Base-by-base conservation (phyloP, 2,329 filamentous ascomycete genomes). In the Fusarium irregulare region DNA sequence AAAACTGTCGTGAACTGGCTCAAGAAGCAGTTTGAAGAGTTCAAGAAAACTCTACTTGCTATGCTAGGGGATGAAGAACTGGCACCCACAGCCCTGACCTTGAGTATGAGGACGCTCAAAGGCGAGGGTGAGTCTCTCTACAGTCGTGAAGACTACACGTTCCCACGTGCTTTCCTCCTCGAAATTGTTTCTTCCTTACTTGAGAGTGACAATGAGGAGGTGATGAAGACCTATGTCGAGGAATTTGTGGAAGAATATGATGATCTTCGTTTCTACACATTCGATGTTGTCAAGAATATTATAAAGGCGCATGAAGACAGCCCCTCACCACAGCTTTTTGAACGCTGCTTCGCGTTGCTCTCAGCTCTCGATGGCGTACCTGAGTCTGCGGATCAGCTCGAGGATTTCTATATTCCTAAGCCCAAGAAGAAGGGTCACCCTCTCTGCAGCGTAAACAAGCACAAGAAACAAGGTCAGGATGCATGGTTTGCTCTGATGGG, bases 31-130 rank as follows among this genome's bases (percentile, higher is more conserved):
- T 89, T 93, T 73, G 83, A 85, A 9, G 91, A 94, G 73, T 97
- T 93, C 78, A 89, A 91, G 76, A 80, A 83, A 28, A 80, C 86
- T 6, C 80, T 98, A 42, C 74, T 91, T 28, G 79, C 80, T 5
- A 85, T 93, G 69, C 82, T 98, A 47, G 80, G 81, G 58, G 86
- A 88, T 14, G 87, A 91, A 64, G 83, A 87, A 6, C 81, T 89
- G n/a, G 89, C 93, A 67, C 85, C 87, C 45, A 92, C 92, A 18
- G 91, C 89, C 13, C 81, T 98, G 73, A 93, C 91, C 1, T 82
- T 98, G 50, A 87, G 90, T 60, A 97, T 98, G 94, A 90, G 92
- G 58, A 80, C 97, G 49, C 82, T 97, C 70, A 96, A 97, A 82
- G 91, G 92, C 53, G 93, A 97, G 77, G 90, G 87, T 20, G 87